Percentiles rank a stretch among this genome's conserved stretches.
Conservation (phyloP, 164 flowering plant species). For the Echeveria elegans region DNA sequence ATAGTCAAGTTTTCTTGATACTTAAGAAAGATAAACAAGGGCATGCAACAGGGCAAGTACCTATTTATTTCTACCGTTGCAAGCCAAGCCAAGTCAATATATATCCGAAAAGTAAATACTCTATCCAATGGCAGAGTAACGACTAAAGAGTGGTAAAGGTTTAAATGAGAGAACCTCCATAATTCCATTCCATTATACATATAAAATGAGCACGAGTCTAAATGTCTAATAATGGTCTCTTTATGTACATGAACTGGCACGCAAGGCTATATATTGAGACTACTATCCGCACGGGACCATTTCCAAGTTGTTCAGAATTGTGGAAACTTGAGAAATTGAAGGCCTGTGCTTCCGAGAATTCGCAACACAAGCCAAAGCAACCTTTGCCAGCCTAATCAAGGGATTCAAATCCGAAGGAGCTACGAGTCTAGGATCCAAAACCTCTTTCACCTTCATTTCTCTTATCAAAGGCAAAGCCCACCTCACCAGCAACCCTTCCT, state of each 20-base stretch:
- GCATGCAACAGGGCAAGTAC: too few species aligned
- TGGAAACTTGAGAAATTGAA: slow-evolving; percentile 44
- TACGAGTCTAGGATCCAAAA: slow-evolving; percentile 54
- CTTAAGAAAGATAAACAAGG: too few species aligned
- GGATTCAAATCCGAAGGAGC: slow-evolving; percentile 33
- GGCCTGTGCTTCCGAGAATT: slow-evolving; percentile 60
- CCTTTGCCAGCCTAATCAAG: slow-evolving; percentile 54
- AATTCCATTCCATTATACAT: too few species aligned
- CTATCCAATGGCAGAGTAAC: too few species aligned
- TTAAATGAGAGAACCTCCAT: too few species aligned
- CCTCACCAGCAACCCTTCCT: slow-evolving; percentile 45
- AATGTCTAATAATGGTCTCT: too few species aligned
- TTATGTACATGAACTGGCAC: neutral
- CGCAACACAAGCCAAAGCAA: slow-evolving; percentile 73
- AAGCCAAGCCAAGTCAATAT: too few species aligned
- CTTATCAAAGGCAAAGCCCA: slow-evolving; percentile 77
- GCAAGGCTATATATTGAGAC: neutral
- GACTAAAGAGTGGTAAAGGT: too few species aligned
- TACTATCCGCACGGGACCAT: slow-evolving; percentile 14
- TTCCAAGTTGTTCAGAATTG: slow-evolving; percentile 57
- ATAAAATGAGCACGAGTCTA: too few species aligned
- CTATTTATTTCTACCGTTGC: too few species aligned
- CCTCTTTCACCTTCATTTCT: slow-evolving; percentile 38
- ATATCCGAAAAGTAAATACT: too few species aligned
- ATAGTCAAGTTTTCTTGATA: too few species aligned